These are phyloP conservation scores for Schizophyllum amplum DNA, from an alignment of 1,284 basidiomycete species.

Conservation along the genomic window DNA sequence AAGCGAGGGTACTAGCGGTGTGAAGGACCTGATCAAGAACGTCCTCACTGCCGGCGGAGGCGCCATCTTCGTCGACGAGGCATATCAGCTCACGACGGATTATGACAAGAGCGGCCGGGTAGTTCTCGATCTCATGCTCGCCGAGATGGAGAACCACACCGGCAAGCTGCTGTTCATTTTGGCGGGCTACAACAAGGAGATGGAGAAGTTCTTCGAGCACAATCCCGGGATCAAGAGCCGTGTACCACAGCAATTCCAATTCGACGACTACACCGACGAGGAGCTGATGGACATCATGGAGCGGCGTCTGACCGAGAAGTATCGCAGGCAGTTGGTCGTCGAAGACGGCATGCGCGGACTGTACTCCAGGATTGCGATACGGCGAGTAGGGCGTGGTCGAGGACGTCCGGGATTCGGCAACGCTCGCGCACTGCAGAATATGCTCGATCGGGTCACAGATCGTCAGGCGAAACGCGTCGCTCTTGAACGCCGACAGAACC, in stretches of 20 bases:
- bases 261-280: constrained; percentile 49
- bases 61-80: constrained; percentile 59
- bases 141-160: constrained; percentile 63
- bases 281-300: constrained; percentile 49
- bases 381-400: constrained; percentile 46
- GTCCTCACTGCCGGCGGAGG: constrained; percentile 48
- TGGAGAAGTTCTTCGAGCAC: constrained; percentile 70
- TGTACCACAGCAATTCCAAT: constrained; percentile 51
- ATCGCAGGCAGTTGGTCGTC: constrained; percentile 40
- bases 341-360: constrained; percentile 47
- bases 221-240: constrained; percentile 61
- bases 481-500: constrained; percentile 30
- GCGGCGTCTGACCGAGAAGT: constrained; percentile 37
- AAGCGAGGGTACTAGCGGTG: constrained; percentile 43
- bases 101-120: constrained; percentile 39
- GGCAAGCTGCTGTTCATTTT: constrained; percentile 62
- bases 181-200: constrained; percentile 59
- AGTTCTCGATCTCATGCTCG: constrained; percentile 58
- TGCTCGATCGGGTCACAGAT: constrained; percentile 35
- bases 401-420: constrained; percentile 55
- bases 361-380: constrained; percentile 46
- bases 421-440: constrained; percentile 47
- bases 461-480: constrained; percentile 44
- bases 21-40: constrained; percentile 40
- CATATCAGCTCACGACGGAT: constrained; percentile 49